phyloP scores from a whole-genome alignment of 2,329 filamentous ascomycete genomes.

The Calonectria ilicicola region DNA sequence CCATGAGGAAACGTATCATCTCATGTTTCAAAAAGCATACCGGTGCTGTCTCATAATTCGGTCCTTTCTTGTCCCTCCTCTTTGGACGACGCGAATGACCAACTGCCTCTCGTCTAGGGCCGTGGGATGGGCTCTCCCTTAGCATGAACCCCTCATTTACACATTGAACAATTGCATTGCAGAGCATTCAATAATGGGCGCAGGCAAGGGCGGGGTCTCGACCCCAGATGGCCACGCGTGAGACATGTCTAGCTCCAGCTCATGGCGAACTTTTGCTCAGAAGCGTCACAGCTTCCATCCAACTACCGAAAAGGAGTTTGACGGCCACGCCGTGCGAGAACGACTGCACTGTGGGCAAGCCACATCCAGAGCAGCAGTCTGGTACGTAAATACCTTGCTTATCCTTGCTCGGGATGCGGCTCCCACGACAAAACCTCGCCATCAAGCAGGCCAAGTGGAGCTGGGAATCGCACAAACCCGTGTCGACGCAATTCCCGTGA shows the following conservation, averaged over 20 bases:
- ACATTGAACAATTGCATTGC: background rate
- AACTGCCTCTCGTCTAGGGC: background rate
- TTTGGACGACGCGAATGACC: no score
- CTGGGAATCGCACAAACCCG: slow-evolving; percentile 30
- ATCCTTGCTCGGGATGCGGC: slow-evolving; percentile 34
- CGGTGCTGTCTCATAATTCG: background rate
- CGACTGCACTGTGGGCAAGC: background rate
- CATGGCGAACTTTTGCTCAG: background rate
- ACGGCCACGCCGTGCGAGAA: background rate
- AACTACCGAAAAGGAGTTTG: background rate
- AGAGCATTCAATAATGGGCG: background rate
- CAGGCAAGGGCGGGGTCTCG: background rate
- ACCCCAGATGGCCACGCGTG: background rate
- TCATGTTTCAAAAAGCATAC: background rate
- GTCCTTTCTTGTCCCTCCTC: background rate
- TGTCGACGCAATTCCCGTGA: slow-evolving; percentile 36
- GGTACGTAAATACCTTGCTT: slow-evolving; percentile 6
- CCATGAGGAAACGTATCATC: background rate
- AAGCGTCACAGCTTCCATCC: background rate
- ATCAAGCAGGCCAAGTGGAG: slow-evolving; percentile 32
- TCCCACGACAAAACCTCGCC: slow-evolving; percentile 31
- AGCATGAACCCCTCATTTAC: background rate
- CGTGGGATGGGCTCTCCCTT: background rate
- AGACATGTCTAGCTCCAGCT: background rate
- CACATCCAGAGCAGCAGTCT: background rate